phyloP scores from a whole-genome alignment of 345 rosid genomes.

The Gossypium sturtianum region DNA sequence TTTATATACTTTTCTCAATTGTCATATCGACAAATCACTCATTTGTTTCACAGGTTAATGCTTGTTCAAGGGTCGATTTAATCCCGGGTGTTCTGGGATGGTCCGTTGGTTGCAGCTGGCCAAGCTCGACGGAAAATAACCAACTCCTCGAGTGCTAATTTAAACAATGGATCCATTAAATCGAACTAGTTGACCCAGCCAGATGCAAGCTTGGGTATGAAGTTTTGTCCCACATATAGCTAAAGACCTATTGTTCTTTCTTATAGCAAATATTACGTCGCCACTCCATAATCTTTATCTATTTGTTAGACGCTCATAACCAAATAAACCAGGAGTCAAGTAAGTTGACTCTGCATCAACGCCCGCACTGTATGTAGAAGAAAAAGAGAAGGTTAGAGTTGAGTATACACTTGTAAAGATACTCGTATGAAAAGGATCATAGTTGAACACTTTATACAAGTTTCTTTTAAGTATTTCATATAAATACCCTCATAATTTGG shows the following conservation, averaged over 20 bases:
- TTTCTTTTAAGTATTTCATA: background rate
- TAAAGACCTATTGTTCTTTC: background rate
- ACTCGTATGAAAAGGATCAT: slow-evolving; percentile 9
- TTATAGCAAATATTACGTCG: slow-evolving; percentile 14
- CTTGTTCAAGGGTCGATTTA: slow-evolving; percentile 69
- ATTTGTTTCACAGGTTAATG: slow-evolving; percentile 45
- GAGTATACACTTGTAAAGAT: slow-evolving; percentile 34
- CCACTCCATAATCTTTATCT: slow-evolving; percentile 18
- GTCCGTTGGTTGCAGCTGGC: slow-evolving; percentile 96
- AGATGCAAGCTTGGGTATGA: slow-evolving; percentile 34
- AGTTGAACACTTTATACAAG: background rate
- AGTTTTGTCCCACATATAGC: slow-evolving; percentile 44
- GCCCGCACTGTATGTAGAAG: slow-evolving; percentile 48
- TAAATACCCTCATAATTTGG: background rate
- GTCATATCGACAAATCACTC: background rate
- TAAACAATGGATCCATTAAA: background rate
- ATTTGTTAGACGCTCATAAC: slow-evolving; percentile 29
- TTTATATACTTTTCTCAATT: background rate
- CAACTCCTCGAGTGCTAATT: slow-evolving; percentile 60
- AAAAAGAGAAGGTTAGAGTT: slow-evolving; percentile 28
- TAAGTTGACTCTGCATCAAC: slow-evolving; percentile 28
- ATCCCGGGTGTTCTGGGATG: slow-evolving; percentile 87
- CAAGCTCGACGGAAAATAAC: slow-evolving; percentile 40
- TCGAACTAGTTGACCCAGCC: slow-evolving; percentile 24
- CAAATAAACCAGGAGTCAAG: slow-evolving; percentile 38